Conservation (phyloP, 345 rosid species). For the Iberis pinnata region DNA sequence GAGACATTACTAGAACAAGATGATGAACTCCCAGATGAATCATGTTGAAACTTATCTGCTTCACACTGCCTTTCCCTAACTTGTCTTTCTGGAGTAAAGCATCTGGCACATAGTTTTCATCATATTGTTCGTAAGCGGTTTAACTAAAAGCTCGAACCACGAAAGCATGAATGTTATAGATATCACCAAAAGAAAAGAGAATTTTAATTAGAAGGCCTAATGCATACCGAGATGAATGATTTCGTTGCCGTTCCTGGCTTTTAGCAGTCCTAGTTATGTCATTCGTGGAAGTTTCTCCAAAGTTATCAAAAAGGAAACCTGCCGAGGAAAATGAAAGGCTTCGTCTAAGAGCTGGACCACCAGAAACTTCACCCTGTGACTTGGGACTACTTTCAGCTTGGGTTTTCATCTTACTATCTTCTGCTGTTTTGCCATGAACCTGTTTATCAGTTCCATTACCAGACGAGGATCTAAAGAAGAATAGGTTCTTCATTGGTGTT, state of each 20-base stretch:
- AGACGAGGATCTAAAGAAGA: slow-evolving; percentile 65
- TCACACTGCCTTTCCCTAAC: slow-evolving; percentile 35
- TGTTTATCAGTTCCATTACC: slow-evolving; percentile 46
- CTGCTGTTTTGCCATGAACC: slow-evolving; percentile 33
- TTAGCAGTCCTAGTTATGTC: slow-evolving; percentile 32
- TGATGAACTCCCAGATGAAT: slow-evolving; percentile 66
- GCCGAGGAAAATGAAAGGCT: slow-evolving; percentile 78
- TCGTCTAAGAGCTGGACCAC: slow-evolving; percentile 55
- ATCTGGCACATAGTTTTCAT: background rate
- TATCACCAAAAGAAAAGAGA: slow-evolving; percentile 2
- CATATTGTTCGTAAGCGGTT: too few relatives aligned
- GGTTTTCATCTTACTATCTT: slow-evolving; percentile 24
- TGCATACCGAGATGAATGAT: slow-evolving; percentile 48
- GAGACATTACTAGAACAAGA: slow-evolving; percentile 60
- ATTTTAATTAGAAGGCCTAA: background rate
- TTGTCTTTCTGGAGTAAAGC: too few relatives aligned
- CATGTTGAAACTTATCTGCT: slow-evolving; percentile 34
- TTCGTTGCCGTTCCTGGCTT: slow-evolving; percentile 28
- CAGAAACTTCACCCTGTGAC: slow-evolving; percentile 29
- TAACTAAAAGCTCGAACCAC: too few relatives aligned
- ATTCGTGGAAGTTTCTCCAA: slow-evolving; percentile 33
- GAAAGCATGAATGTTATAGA: too few relatives aligned
- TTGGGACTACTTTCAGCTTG: slow-evolving; percentile 29
- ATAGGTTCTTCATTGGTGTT: slow-evolving; percentile 71
- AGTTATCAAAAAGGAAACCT: slow-evolving; percentile 47